These are phyloP conservation scores for Byssothecium circinans DNA, from an alignment of 2,329 filamentous ascomycete genomes.

Conservation along the genomic window DNA sequence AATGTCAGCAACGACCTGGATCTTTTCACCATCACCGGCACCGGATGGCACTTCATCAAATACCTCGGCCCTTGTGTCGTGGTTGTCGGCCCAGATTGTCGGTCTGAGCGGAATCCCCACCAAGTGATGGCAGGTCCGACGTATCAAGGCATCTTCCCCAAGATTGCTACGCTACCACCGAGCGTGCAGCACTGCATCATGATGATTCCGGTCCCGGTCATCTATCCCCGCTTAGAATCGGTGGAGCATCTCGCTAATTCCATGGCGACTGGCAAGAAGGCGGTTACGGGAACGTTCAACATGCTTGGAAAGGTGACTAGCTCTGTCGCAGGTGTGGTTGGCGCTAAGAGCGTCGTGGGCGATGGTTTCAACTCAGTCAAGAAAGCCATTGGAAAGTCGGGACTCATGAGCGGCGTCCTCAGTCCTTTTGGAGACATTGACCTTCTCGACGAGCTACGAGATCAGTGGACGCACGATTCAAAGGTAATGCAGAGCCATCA, in stretches of 20 bases:
- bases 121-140: slow-evolving; percentile 95
- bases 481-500: slow-evolving; percentile 63
- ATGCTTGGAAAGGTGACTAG: slow-evolving; percentile 92
- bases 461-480: slow-evolving; percentile 97
- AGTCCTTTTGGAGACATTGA: slow-evolving; percentile 97
- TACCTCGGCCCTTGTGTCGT: slow-evolving; percentile 89
- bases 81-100: slow-evolving; percentile 85
- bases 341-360: slow-evolving; percentile 88
- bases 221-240: slow-evolving; percentile 89
- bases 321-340: slow-evolving; percentile 91
- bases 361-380: slow-evolving; percentile 94
- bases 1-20: slow-evolving; percentile 87
- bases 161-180: slow-evolving; percentile 84
- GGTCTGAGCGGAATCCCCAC: slow-evolving; percentile 85
- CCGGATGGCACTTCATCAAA: slow-evolving; percentile 98
- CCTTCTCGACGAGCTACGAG: slow-evolving; percentile 87
- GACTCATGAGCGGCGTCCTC: slow-evolving; percentile 91
- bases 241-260: slow-evolving; percentile 91
- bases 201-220: slow-evolving; percentile 88
- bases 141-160: slow-evolving; percentile 96
- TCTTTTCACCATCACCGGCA: slow-evolving; percentile 95
- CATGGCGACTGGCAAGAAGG: slow-evolving; percentile 92
- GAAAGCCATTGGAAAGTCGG: slow-evolving; percentile 92
- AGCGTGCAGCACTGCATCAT: slow-evolving; percentile 96
- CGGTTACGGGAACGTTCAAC: slow-evolving; percentile 95